A percentile compares a stretch with the other conserved stretches of the same genome.
Evolutionary conservation across 306 rosid species (phyloP).

Genomic region (Trichosanthes truncata): DNA sequence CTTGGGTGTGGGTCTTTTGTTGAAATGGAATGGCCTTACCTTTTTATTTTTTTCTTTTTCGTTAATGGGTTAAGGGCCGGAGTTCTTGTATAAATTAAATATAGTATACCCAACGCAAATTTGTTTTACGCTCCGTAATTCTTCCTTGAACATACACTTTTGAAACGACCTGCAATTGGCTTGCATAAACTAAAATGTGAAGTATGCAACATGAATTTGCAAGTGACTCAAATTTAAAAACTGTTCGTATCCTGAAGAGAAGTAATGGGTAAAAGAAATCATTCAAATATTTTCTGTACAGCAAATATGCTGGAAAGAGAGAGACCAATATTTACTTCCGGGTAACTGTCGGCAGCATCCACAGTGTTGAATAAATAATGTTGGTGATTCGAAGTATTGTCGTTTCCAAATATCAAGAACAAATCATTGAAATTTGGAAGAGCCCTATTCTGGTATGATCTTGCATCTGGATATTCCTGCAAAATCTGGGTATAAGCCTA

Average conservation of each 20-base stretch:
- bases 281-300: not conserved
- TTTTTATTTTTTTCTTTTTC: too few relatives aligned
- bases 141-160: not conserved
- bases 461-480: constrained; percentile 34
- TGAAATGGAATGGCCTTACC: too few relatives aligned
- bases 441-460: constrained; percentile 30
- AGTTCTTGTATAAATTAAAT: too few relatives aligned
- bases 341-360: constrained; percentile 16
- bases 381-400: not conserved
- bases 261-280: not conserved
- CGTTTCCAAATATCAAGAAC: constrained; percentile 38
- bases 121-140: too few relatives aligned
- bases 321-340: constrained; percentile 25
- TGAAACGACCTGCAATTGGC: not conserved
- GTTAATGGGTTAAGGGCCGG: too few relatives aligned
- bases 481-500: constrained; percentile 19
- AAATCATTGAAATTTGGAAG: constrained; percentile 49
- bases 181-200: not conserved
- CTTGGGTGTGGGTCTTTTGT: too few relatives aligned
- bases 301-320: not conserved
- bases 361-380: constrained; percentile 17
- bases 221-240: not conserved
- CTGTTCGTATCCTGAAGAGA: not conserved
- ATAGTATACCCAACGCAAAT: too few relatives aligned
- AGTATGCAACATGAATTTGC: not conserved